A percentile compares a stretch with the other conserved stretches of the same genome.
Conservation (phyloP, 805 yeast species). For the Starmerella lactis-condensi region DNA sequence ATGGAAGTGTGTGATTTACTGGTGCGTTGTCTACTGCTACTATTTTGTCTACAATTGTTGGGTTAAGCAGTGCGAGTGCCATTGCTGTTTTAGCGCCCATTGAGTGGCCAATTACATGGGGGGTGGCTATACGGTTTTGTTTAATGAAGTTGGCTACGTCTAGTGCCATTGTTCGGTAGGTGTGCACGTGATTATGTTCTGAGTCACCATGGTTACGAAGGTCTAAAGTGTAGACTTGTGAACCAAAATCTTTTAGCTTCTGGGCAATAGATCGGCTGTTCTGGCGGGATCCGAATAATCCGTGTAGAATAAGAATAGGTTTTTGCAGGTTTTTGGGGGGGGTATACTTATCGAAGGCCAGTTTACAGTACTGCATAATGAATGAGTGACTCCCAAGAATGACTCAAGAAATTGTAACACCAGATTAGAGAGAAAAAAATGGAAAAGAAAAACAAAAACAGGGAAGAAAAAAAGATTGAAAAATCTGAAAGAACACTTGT, state of each 20-base stretch:
- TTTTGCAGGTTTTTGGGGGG: constrained; percentile 8
- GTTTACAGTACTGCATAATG: constrained; percentile 1
- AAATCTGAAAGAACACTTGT: no score
- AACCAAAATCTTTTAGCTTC: constrained; percentile 18
- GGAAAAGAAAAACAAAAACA: not conserved
- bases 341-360: constrained; percentile 17
- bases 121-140: constrained; percentile 9
- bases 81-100: constrained; percentile 84
- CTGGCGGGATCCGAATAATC: constrained; percentile 67
- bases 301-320: constrained; percentile 71
- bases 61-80: constrained; percentile 59
- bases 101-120: constrained; percentile 27
- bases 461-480: no score
- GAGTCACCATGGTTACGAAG: constrained; percentile 86
- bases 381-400: not conserved
- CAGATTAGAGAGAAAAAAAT: not conserved
- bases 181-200: constrained; percentile 54
- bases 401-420: not conserved
- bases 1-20: constrained; percentile 37
- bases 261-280: constrained; percentile 56
- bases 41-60: constrained; percentile 40
- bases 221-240: constrained; percentile 31
- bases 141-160: constrained; percentile 63
- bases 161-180: constrained; percentile 63
- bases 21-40: constrained; percentile 87